Evolutionary conservation across 2,329 filamentous ascomycete species (phyloP).

Genomic region (Botrytis deweyae): DNA sequence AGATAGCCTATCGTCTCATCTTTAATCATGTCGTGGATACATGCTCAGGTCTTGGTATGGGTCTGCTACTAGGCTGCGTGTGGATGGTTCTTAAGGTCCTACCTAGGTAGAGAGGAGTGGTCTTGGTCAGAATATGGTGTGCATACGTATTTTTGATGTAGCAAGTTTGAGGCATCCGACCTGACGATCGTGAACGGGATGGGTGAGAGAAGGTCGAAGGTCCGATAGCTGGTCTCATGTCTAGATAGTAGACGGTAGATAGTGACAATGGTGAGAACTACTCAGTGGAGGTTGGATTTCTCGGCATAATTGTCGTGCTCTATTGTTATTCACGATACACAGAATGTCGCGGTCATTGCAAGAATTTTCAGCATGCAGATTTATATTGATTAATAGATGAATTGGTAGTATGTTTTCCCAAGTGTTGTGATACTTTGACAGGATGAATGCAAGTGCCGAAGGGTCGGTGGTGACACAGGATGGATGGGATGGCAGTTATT

Average conservation of each 20-base stretch:
- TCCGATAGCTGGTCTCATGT: not conserved
- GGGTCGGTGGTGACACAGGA: not conserved
- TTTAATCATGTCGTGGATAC: not conserved
- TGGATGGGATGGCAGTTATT: not conserved
- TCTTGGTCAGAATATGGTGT: not conserved
- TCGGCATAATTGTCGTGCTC: not conserved
- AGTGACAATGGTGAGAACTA: not conserved
- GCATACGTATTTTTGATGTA: not conserved
- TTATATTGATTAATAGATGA: slow-evolving; percentile 6
- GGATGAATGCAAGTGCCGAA: not conserved
- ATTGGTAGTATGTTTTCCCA: not conserved
- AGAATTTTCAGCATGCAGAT: not conserved
- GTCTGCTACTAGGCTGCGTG: not conserved
- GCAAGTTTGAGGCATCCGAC: not conserved
- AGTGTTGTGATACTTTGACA: not conserved
- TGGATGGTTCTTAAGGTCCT: not conserved
- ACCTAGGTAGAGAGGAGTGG: not conserved
- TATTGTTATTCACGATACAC: slow-evolving; percentile 5
- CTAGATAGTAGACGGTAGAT: not conserved
- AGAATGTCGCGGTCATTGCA: not conserved
- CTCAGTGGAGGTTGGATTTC: not conserved
- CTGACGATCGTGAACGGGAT: not conserved
- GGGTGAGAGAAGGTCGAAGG: not conserved
- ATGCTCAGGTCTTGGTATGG: not conserved
- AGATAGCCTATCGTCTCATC: slow-evolving; percentile 1